Conservation (phyloP, 176 grass and related monocot species). For the Aegilops umbellulata region DNA sequence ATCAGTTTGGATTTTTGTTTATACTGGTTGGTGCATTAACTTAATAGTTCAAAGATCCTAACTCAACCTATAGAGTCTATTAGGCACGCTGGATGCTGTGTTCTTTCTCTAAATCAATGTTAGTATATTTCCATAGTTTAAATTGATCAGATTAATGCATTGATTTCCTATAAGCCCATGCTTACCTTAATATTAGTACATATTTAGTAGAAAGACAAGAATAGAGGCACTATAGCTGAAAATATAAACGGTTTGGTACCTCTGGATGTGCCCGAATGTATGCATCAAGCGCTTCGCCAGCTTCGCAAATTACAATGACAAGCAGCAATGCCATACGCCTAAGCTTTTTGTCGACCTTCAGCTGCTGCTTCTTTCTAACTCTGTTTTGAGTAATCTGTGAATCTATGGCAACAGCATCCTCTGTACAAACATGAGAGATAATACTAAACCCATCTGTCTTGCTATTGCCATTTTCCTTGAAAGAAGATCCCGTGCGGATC, state of each 20-base stretch:
- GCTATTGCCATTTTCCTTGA: background rate
- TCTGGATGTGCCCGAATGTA: slow-evolving; percentile 17
- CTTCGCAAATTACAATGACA: background rate
- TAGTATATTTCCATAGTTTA: no score
- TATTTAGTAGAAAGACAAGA: background rate
- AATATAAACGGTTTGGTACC: background rate
- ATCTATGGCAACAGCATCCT: background rate
- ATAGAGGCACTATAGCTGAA: background rate
- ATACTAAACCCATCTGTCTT: background rate
- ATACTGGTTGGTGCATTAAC: no score
- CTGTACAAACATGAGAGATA: background rate
- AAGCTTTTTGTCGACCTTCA: background rate
- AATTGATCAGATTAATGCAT: no score
- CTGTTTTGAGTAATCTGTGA: background rate
- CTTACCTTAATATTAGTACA: no score
- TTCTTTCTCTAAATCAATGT: no score
- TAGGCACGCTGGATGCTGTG: no score
- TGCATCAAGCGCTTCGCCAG: slow-evolving; percentile 29
- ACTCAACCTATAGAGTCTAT: no score
- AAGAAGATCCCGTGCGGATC: background rate
- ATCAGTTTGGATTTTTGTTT: no score
- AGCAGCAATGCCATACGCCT: background rate
- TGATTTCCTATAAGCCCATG: no score
- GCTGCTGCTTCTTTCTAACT: background rate
- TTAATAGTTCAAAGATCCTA: no score